Evolutionary conservation across 345 rosid genomes (phyloP), one percentile per base, ranked within the genome.

Genomic region (Sisymbrium altissimum): DNA sequence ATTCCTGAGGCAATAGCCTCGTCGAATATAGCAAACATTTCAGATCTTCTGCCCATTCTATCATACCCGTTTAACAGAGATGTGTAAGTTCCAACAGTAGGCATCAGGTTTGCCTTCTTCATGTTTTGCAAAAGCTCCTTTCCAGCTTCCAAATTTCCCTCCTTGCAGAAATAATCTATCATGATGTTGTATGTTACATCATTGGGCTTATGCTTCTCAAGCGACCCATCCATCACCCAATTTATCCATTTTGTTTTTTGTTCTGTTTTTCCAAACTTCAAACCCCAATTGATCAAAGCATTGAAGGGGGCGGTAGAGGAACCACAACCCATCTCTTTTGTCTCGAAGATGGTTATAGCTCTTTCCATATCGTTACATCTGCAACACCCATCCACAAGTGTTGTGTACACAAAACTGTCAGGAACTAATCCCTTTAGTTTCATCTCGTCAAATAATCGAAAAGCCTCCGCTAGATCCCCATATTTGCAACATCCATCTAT

Each of bases 401-500:
- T 63, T 52, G 85, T 65, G 44, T 87, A 92, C 71, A 85, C 83
- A 72, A 83, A 89, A 66, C 81, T 71, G 82, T 90, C 91, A 29
- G 88, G 89, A 48, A 27, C 81, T 76, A 92, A 68, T 43, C 91
- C 95, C 70, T 70, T 79, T 11, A 66, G 67, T 46, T 39, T 56
- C 98, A 92, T 92, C 81, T 81, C 82, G 49, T 90, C 85, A 41
- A 84, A 75, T 56, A 92, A 83, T 53, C 41, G 68, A 65, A 88
- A 87, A 21, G 96, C 96, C 82, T 83, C 82, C 0, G 17, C 36
- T 71, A 92, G 70, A 76, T 82, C 83, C 68, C 90, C 87, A 36
- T 73, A 68, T 83, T 90, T 92, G 88, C 93, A 87, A 68, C 82
- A 87, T 64, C 90, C 93, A 78, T 87, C 89, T 15, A 92, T 93